Base-by-base conservation (phyloP, 805 yeast genomes). In the Metschnikowia chrysomelidarum region DNA sequence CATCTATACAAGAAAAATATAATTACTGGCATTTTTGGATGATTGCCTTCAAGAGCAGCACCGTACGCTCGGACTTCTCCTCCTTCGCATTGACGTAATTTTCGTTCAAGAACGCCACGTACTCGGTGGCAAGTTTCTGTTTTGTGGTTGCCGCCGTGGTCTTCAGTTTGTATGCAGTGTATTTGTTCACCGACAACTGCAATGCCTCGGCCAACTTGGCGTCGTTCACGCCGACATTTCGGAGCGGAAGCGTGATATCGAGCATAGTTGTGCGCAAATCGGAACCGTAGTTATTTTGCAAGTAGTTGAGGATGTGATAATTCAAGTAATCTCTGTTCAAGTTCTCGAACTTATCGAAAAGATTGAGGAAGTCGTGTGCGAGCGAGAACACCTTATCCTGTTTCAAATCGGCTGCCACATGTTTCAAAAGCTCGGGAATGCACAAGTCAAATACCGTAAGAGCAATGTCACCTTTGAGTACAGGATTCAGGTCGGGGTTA, bases 401-500 rank as follows among this genome's bases (percentile, higher is more conserved):
- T 34, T 65, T 44, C 12, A 47, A 57, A 19, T 52, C 49, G 16
- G 46, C 35, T 4, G 57, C 54, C 18, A 57, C 45, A 14, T 53
- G 39, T 37, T 67, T 51, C 41, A 49, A 24, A 12, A 61, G 38
- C 43, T 58, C 52, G n/a, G 60, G 59, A 22, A 61, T 45, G 52
- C 69, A 46, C 47, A 60, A 43, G 52, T 61, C 60, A 51, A 59
- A 67, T 5, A 66, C 53, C 1, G 71, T 59, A 37, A 67, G 59
- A n/a, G 69, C 71, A 19, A 67, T 67, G 42, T 50, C 78, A 59
- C 64, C 80, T 65, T 38, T 80, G 79, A 51, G 79, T 62, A 67
- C 91, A 78, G 67, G 80, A 78, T 45, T 91, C 17, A 87, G 76
- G 31, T 86, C 94, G n/a, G 82, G 80, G 43, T 80, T 79, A 17